A percentile compares a stretch with the other conserved stretches of the same genome.
Conservation (phyloP, 2,329 filamentous ascomycete genomes). For the Xylaria sp. region DNA sequence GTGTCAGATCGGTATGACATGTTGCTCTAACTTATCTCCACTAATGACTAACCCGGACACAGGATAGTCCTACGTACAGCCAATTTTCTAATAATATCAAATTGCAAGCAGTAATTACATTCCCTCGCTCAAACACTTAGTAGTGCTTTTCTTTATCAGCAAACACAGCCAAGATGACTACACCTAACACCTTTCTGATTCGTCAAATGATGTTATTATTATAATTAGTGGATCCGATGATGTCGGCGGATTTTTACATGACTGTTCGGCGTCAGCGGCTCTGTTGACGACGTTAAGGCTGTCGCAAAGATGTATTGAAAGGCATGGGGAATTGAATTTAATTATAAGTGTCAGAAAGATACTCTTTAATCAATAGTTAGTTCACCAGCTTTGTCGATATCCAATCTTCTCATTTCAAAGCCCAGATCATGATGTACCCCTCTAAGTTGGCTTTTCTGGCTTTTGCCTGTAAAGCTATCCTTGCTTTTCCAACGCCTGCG, state of each 20-base stretch:
- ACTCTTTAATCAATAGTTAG: not conserved
- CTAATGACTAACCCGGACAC: conserved; percentile 2
- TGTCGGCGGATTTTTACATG: not conserved
- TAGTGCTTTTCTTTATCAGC: conserved; percentile 2
- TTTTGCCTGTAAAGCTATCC: conserved; percentile 8
- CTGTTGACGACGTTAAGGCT: not conserved
- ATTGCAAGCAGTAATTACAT: not conserved
- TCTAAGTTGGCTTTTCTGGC: conserved; percentile 18
- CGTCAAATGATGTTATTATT: not conserved
- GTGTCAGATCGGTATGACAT: not conserved
- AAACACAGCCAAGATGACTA: not conserved
- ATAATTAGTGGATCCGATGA: not conserved
- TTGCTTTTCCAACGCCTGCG: conserved; percentile 6
- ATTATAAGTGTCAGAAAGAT: conserved; percentile 12
- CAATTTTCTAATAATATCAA: not conserved
- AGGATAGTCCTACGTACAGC: not conserved
- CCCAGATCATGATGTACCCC: conserved; percentile 7
- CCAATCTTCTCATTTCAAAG: not conserved
- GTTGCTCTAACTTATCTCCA: not conserved
- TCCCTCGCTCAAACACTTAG: not conserved
- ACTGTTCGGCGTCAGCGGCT: not conserved
- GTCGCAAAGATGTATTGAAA: not conserved
- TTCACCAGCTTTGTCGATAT: not conserved
- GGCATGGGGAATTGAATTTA: not conserved
- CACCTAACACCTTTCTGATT: not conserved